Percentiles rank a stretch among this genome's conserved stretches.
Conservation (phyloP, 2,329 filamentous ascomycete species). For the Lachnum nothofagi region DNA sequence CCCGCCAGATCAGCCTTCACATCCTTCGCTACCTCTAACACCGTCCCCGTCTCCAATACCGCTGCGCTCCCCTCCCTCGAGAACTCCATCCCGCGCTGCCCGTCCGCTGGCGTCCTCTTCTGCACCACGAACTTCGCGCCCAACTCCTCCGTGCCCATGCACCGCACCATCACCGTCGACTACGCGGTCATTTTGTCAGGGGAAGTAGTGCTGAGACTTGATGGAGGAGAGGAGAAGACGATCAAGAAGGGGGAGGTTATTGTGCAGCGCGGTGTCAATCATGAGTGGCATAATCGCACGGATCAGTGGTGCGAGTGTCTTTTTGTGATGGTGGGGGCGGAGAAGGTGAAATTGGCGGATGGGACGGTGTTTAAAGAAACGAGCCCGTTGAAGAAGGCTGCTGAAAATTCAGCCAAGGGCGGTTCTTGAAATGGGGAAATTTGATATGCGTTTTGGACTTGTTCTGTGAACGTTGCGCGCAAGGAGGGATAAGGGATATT, state of each 20-base stretch:
- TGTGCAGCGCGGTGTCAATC: constrained; percentile 40
- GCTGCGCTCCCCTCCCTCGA: neutral
- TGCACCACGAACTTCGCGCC: constrained; percentile 20
- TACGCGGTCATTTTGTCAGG: constrained; percentile 38
- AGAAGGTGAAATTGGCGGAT: constrained; percentile 37
- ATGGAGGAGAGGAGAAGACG: constrained; percentile 37
- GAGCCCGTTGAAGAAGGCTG: constrained; percentile 4
- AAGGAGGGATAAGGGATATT: no score
- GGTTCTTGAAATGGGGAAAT: neutral
- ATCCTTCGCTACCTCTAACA: constrained; percentile 29
- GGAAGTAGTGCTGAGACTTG: constrained; percentile 37
- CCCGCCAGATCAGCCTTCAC: constrained; percentile 28
- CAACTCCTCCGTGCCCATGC: constrained; percentile 33
- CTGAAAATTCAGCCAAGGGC: neutral
- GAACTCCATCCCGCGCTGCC: constrained; percentile 31
- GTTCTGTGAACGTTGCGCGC: no score
- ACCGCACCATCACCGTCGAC: constrained; percentile 40
- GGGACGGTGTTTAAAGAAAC: constrained; percentile 35
- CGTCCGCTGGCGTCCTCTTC: constrained; percentile 35
- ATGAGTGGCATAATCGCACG: constrained; percentile 41
- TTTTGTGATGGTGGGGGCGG: constrained; percentile 38
- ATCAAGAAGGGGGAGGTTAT: constrained; percentile 37
- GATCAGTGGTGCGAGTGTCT: constrained; percentile 36
- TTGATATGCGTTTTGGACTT: neutral
- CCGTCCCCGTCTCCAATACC: constrained; percentile 33